These are phyloP conservation scores for Phytopythium mirpurense DNA, from an alignment of 352 stramenopile species.

Conservation along the genomic window DNA sequence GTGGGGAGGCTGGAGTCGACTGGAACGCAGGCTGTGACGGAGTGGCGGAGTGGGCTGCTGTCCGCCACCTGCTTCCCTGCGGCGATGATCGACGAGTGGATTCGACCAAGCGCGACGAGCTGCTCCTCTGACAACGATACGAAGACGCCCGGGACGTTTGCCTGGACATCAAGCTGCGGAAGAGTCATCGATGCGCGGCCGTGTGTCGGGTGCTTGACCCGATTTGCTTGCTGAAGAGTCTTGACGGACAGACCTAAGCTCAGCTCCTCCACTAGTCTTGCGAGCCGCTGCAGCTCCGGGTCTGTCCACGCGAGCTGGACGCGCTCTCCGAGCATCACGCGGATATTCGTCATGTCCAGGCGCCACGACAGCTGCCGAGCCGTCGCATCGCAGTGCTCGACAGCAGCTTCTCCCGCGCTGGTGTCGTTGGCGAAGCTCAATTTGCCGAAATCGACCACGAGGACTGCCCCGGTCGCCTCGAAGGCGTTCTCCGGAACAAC, in stretches of 20 bases:
- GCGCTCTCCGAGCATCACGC: slow-evolving; percentile 45
- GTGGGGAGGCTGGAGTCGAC: not conserved
- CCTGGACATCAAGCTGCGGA: slow-evolving; percentile 27
- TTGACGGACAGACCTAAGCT: slow-evolving; percentile 50
- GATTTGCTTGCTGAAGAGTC: slow-evolving; percentile 17
- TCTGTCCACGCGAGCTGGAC: slow-evolving; percentile 36
- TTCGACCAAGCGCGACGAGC: slow-evolving; percentile 37
- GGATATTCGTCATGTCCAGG: slow-evolving; percentile 52
- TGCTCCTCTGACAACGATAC: slow-evolving; percentile 50
- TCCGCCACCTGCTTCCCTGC: slow-evolving; percentile 2
- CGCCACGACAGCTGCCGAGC: slow-evolving; percentile 45
- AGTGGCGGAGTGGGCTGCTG: not conserved
- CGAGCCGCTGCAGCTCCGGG: slow-evolving; percentile 27
- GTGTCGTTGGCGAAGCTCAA: slow-evolving; percentile 38
- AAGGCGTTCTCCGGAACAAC: slow-evolving; percentile 52
- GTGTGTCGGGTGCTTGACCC: slow-evolving; percentile 6
- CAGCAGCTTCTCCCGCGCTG: slow-evolving; percentile 2
- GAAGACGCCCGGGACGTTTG: slow-evolving; percentile 31
- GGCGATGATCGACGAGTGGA: slow-evolving; percentile 34
- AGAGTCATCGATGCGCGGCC: not conserved
- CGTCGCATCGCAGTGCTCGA: slow-evolving; percentile 1
- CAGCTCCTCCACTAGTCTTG: slow-evolving; percentile 55
- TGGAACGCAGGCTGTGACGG: not conserved
- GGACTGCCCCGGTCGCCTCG: slow-evolving; percentile 29
- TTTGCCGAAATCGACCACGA: slow-evolving; percentile 70